Base-by-base conservation (phyloP, 129 eudicot genomes). In the Saposhnikovia divaricata region DNA sequence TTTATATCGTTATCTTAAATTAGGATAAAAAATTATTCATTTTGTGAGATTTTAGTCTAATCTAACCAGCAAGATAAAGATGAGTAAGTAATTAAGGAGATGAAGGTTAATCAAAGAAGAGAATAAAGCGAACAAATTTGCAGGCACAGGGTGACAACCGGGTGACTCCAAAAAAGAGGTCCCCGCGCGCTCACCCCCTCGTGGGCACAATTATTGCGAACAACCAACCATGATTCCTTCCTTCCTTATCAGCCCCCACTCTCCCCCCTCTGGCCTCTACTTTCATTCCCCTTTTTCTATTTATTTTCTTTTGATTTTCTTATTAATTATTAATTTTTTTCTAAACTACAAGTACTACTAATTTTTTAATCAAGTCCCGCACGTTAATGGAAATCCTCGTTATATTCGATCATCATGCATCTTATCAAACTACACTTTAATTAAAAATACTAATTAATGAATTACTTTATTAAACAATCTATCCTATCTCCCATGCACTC, bases 131-230 rank as follows among this genome's bases (percentile, higher is more conserved):
- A 61, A n/a, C 0, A n/a, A n/a, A 3, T 34, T 9, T 34, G 74
- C 40, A 13, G 43, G 74, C 74, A 31, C 43, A 68, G 73, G 43
- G 43, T 68, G 73, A 59, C 68, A 61, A 15, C 69, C 31, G 25
- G 69, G 69, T 61, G 69, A n/a, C 69, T 61, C 69, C 69, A 61
- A 61, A 61, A 61, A 61, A 31, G 69, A 61, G 69, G 69, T 61
- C 69, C 69, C 69, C 68, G 16, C 69, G 69, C 69, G 69, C 69
- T n/a, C 34, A 25, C 34, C 69, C 68, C 69, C 78, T 75, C 61
- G 78, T 75, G 78, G 78, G 43, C 78, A 75, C 6, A 27, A 75
- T 75, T 46, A 75, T 75, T 75, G 43, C 78, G 39, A 75, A 61
- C 61, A 75, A 27, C 78, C 61, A 74, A 74, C 78, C 59, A 46